phyloP scores from a whole-genome alignment of 257 asterid genomes.

The Coffea canephora region DNA sequence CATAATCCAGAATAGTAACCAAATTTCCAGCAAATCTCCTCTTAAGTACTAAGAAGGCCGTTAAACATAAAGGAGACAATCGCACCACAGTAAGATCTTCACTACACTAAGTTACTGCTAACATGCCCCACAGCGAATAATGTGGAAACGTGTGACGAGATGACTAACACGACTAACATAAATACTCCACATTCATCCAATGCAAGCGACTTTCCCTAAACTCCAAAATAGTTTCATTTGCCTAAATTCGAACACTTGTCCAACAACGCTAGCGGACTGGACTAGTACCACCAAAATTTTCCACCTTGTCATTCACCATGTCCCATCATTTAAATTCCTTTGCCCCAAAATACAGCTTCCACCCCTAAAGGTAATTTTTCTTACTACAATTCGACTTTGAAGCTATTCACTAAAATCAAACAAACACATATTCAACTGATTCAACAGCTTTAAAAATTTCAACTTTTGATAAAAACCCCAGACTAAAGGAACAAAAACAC shows the following conservation, averaged over 20 bases:
- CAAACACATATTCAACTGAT: too few relatives aligned
- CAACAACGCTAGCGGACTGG: too few relatives aligned
- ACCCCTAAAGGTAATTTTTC: too few relatives aligned
- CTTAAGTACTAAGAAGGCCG: not conserved
- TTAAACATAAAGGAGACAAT: not conserved
- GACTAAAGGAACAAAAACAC: not conserved
- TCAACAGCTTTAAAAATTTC: too few relatives aligned
- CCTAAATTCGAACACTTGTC: too few relatives aligned
- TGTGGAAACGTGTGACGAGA: not conserved
- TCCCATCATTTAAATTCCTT: too few relatives aligned
- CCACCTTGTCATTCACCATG: too few relatives aligned
- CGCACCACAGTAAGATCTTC: too few relatives aligned
- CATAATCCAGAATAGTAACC: not conserved
- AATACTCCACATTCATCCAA: not conserved
- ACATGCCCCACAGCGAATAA: not conserved
- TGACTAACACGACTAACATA: not conserved
- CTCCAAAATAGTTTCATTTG: not conserved
- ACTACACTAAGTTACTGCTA: not conserved
- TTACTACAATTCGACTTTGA: too few relatives aligned
- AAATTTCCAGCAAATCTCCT: not conserved
- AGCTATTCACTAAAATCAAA: not conserved
- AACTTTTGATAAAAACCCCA: too few relatives aligned
- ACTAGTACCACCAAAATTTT: too few relatives aligned
- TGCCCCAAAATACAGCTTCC: too few relatives aligned
- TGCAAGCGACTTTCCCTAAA: not conserved